These are phyloP conservation scores for Brassica juncea DNA, from an alignment of 345 rosid species.

Conservation along the genomic window DNA sequence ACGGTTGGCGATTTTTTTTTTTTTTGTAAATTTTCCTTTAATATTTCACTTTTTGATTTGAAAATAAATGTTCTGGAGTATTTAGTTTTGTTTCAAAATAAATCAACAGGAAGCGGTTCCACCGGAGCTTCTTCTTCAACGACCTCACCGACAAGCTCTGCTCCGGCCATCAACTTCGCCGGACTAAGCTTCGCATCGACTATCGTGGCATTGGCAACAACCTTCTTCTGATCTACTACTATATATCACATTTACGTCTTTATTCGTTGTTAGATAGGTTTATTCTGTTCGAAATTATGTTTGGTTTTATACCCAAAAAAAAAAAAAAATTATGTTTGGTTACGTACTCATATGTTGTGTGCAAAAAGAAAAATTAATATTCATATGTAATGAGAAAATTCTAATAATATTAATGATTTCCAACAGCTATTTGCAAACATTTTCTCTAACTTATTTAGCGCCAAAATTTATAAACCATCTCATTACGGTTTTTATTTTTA, in stretches of 20 bases:
- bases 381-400: neutral
- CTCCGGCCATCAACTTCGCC: constrained; percentile 26
- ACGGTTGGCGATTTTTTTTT: neutral
- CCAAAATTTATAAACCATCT: neutral
- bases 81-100: neutral
- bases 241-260: constrained; percentile 1
- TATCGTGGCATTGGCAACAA: constrained; percentile 22
- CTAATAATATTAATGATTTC: constrained; percentile 29
- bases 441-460: neutral
- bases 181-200: constrained; percentile 31
- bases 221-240: constrained; percentile 20
- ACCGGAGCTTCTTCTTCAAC: constrained; percentile 31
- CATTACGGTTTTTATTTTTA: neutral
- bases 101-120: constrained; percentile 21
- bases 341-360: no score
- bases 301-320: neutral
- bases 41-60: neutral
- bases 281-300: neutral
- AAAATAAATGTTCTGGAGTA: neutral
- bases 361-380: neutral
- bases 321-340: neutral
- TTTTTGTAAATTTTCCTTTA: neutral
- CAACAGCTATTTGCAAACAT: constrained; percentile 8
- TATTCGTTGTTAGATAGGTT: constrained; percentile 6
- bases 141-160: constrained; percentile 23